phyloP scores from a whole-genome alignment of 2,329 filamentous ascomycete species.

The Leptographium galeiforme region DNA sequence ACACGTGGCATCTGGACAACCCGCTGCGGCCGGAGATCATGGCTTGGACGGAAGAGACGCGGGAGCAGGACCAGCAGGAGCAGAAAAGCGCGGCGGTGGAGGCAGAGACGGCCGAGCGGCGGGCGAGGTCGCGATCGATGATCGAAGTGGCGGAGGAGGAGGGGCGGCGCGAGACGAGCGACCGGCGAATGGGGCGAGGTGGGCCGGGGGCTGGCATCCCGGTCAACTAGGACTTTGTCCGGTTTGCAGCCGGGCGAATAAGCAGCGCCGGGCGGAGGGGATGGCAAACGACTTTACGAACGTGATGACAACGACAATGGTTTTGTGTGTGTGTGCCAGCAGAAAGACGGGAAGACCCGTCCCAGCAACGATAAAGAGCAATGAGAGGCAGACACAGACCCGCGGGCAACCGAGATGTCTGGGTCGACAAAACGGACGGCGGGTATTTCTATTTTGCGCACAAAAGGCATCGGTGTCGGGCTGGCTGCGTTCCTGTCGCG shows the following conservation, averaged over 20 bases:
- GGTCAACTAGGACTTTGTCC: not conserved
- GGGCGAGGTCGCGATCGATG: constrained; percentile 8
- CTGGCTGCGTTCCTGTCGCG: not conserved
- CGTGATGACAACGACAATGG: not conserved
- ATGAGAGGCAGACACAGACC: not conserved
- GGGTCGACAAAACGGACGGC: constrained; percentile 1
- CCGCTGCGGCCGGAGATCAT: constrained; percentile 12
- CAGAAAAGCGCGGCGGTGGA: not conserved
- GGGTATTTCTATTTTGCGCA: not conserved
- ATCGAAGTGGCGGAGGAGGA: constrained; percentile 9
- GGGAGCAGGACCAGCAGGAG: not conserved
- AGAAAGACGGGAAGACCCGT: not conserved
- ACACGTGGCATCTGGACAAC: constrained; percentile 13
- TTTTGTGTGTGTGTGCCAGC: not conserved
- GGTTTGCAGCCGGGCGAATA: not conserved
- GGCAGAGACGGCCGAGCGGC: not conserved
- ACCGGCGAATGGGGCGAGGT: not conserved
- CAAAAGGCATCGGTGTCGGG: not conserved
- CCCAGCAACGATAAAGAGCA: not conserved
- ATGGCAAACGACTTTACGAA: not conserved
- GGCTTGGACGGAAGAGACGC: constrained; percentile 7
- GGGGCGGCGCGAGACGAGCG: not conserved
- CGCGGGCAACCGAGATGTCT: constrained; percentile 5
- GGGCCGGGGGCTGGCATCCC: not conserved
- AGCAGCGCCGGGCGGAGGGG: not conserved